phyloP scores from a whole-genome alignment of 148 eudicot species.

The Cornus florida region DNA sequence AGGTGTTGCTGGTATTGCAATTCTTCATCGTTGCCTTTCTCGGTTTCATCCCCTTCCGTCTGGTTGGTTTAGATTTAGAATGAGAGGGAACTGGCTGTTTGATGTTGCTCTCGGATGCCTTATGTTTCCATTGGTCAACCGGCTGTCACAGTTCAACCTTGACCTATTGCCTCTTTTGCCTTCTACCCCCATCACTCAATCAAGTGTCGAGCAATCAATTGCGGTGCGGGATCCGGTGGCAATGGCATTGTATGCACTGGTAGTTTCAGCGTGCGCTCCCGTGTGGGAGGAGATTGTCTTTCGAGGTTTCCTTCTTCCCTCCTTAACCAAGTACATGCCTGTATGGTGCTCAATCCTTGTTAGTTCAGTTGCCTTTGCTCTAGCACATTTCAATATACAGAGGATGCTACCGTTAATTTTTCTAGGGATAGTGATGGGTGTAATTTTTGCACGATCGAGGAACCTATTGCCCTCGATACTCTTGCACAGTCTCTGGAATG shows the following conservation, averaged over 20 bases:
- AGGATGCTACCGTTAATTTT: constrained; percentile 76
- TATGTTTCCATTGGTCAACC: constrained; percentile 82
- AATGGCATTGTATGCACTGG: constrained; percentile 67
- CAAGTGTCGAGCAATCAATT: constrained; percentile 83
- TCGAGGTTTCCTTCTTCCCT: constrained; percentile 83
- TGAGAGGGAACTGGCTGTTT: constrained; percentile 70
- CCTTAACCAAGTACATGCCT: constrained; percentile 85
- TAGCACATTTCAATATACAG: constrained; percentile 81
- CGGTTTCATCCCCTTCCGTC: constrained; percentile 76
- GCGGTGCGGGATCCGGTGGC: constrained; percentile 74
- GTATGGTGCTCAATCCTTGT: constrained; percentile 77
- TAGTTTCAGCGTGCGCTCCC: constrained; percentile 80
- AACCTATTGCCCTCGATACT: constrained; percentile 76
- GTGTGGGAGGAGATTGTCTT: constrained; percentile 86
- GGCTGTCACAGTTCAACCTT: constrained; percentile 75
- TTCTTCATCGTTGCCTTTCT: constrained; percentile 66
- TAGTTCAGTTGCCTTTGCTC: constrained; percentile 76
- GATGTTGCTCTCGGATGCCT: constrained; percentile 81
- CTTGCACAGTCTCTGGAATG: constrained; percentile 89
- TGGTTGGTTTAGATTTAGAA: constrained; percentile 73
- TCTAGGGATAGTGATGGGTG: constrained; percentile 83
- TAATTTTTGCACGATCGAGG: constrained; percentile 67
- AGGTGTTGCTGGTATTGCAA: constrained; percentile 77
- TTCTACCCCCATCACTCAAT: constrained; percentile 63
- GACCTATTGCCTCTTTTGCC: constrained; percentile 63